A percentile compares a stretch with the other conserved stretches of the same genome.
Conservation (phyloP, 116 monocot genomes). For the Cymodocea nodosa region DNA sequence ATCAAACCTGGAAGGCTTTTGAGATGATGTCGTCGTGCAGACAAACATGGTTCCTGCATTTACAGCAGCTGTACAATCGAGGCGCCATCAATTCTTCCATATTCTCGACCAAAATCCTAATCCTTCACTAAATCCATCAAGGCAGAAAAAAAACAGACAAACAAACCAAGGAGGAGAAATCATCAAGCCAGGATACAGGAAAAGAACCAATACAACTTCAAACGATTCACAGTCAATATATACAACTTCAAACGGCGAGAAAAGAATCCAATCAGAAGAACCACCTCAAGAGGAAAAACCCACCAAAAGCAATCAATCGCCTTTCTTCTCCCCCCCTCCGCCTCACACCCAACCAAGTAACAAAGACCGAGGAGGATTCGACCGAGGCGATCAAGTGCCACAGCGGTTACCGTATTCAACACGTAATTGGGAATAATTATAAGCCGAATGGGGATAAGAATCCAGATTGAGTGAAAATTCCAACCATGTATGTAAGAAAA, state of each 20-base stretch:
- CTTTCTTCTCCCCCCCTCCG: background rate
- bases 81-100: slow-evolving; percentile 34
- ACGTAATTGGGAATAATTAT: background rate
- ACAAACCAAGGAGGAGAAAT: background rate
- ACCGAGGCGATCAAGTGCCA: too few relatives aligned
- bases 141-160: background rate
- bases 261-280: background rate
- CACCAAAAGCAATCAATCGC: background rate
- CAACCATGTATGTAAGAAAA: background rate
- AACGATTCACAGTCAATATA: background rate
- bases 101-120: background rate
- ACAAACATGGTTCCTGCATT: slow-evolving; percentile 56
- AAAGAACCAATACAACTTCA: background rate
- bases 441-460: background rate
- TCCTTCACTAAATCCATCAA: background rate
- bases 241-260: too few relatives aligned
- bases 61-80: slow-evolving; percentile 56
- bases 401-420: background rate
- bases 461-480: background rate
- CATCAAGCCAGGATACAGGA: background rate
- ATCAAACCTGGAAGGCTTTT: slow-evolving; percentile 62
- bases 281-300: background rate
- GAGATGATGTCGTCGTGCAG: slow-evolving; percentile 73
- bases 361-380: background rate
- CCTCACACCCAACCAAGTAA: background rate